Base-by-base conservation (phyloP, 148 eudicot species). In the Rhododendron vialii region DNA sequence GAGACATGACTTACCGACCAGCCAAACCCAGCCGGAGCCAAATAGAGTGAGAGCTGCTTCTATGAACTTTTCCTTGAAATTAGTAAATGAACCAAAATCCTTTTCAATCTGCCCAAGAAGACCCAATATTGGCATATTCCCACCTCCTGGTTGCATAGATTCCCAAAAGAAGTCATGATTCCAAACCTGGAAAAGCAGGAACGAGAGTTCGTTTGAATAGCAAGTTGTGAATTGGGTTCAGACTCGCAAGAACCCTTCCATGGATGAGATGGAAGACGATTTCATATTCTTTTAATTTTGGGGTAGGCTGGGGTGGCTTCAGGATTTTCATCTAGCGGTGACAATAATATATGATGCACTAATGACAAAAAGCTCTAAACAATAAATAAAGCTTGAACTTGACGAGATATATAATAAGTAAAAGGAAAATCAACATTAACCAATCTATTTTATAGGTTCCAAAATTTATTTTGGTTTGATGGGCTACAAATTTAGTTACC, bases 151-250 rank as follows among this genome's bases (percentile, higher is more conserved):
- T 90, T 93, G 96, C 98, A 96, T 96, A 78, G 98, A 93, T 87
- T 96, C 99, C 98, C 98, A 96, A 92, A 96, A 96, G 89, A 96
- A 96, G 84, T 96, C 98, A 81, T 96, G 98, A 90, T 95, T 96
- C 98, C 98, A 96, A 36, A 96, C 98, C 99, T 96, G 87, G 26
- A 88, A 87, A 81, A 78, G n/a, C 55, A 71, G 43, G 50, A 75
- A 81, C 57, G 38, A 85, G 81, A 87, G 83, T 53, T 61, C 14
- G 81, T 36, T 76, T 33, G 43, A 71, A 11, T 67, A 26, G 57
- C 55, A 69, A 28, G 61, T 69, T 43, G 41, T 17, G 47, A 38
- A 83, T 83, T 67, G 41, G 57, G 77, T 57, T 67, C 41, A 83
- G 50, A 63, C 85, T 28, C 28, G 4, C 20, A 57, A 55, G 26